A percentile compares a stretch with the other conserved stretches of the same genome.
Evolutionary conservation across 768 basidiomycete species (phyloP).

Genomic region (Phaeolepiota aurea): DNA sequence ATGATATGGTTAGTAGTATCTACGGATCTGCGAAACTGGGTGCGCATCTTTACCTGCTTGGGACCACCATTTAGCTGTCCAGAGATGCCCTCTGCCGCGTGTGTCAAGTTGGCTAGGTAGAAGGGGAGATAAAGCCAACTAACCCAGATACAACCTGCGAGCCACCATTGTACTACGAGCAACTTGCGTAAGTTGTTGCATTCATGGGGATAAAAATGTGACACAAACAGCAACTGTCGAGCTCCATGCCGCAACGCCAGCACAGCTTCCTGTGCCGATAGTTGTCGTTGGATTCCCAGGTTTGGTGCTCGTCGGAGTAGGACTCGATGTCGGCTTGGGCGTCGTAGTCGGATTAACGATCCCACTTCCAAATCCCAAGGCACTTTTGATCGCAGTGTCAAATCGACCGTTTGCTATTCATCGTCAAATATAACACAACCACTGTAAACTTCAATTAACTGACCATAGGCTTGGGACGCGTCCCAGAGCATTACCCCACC

Average conservation of each 20-base stretch:
- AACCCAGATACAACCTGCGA: slow-evolving; percentile 30
- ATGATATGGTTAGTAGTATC: not conserved
- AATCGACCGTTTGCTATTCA: slow-evolving; percentile 28
- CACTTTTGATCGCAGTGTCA: slow-evolving; percentile 32
- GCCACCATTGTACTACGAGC: slow-evolving; percentile 32
- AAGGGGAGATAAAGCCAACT: slow-evolving; percentile 7
- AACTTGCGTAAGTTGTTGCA: not conserved
- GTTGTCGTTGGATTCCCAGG: no score
- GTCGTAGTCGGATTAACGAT: slow-evolving; percentile 12
- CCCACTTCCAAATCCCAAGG: slow-evolving; percentile 22
- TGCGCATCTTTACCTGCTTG: slow-evolving; percentile 28
- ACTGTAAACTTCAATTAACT: not conserved
- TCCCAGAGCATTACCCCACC: slow-evolving; percentile 42
- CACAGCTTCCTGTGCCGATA: slow-evolving; percentile 26
- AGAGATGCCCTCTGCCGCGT: slow-evolving; percentile 32
- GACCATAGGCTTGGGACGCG: slow-evolving; percentile 30
- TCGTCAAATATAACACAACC: not conserved
- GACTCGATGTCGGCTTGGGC: slow-evolving; percentile 11
- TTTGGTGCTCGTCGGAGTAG: no score
- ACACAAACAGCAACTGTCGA: slow-evolving; percentile 26
- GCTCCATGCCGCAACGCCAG: slow-evolving; percentile 32
- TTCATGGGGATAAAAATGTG: not conserved
- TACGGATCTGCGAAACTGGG: no score
- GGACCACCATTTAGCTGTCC: slow-evolving; percentile 44
- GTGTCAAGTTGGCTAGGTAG: not conserved